Conservation (phyloP, 2,329 filamentous ascomycete species). For the Rhinocladiella mackenziei region DNA sequence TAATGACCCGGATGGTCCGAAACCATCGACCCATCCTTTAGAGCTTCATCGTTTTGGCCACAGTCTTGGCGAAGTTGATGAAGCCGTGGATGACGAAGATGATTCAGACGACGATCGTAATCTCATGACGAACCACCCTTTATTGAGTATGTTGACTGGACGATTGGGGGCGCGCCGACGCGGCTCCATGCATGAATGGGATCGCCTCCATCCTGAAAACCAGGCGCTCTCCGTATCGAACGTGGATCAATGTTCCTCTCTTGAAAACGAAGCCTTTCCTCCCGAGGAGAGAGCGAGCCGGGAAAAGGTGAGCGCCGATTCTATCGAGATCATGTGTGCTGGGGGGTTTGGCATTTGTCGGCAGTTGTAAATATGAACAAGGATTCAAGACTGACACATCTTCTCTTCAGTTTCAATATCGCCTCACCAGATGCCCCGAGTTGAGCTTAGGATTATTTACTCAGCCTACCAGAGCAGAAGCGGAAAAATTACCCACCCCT, state of each 20-base stretch:
- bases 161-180: conserved; percentile 26
- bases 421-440: conserved; percentile 69
- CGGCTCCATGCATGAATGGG: conserved; percentile 34
- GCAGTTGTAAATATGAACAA: too few relatives aligned
- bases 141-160: conserved; percentile 29
- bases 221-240: conserved; percentile 61
- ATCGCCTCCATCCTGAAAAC: conserved; percentile 68
- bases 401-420: conserved; percentile 64
- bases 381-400: too few relatives aligned
- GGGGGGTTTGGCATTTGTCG: too few relatives aligned
- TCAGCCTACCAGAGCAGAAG: conserved; percentile 53
- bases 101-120: conserved; percentile 28
- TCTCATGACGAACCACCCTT: conserved; percentile 27
- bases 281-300: conserved; percentile 53
- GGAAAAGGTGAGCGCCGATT: conserved; percentile 52
- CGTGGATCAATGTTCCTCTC: conserved; percentile 51
- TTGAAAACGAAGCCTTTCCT: conserved; percentile 58
- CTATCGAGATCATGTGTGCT: not conserved
- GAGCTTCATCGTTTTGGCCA: conserved; percentile 25
- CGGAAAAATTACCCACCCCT: conserved; percentile 43
- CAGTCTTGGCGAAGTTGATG: conserved; percentile 22
- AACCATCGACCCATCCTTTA: conserved; percentile 13
- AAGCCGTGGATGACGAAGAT: conserved; percentile 22
- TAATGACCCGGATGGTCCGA: conserved; percentile 11
- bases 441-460: conserved; percentile 78